Evolutionary conservation across 495 filamentous ascomycete genomes (phyloP).

Genomic region (Aspergillus saccharolyticus): DNA sequence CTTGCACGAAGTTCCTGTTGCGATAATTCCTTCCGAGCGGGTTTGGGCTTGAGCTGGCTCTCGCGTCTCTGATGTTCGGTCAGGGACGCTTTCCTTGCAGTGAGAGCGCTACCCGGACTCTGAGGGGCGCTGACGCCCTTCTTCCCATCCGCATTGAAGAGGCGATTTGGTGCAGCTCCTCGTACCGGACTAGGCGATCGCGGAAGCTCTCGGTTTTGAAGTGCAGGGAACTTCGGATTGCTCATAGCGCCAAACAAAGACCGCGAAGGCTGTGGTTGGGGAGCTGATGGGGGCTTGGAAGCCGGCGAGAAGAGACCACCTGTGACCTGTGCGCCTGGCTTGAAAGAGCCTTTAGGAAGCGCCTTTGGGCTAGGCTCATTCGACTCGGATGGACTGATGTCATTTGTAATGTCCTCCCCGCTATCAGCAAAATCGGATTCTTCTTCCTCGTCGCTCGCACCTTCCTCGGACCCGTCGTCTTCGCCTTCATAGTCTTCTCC

Average conservation of each 20-base stretch:
- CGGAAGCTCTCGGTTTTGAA: slow-evolving; percentile 49
- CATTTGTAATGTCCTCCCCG: slow-evolving; percentile 52
- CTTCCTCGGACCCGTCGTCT: slow-evolving; percentile 24
- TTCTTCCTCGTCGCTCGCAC: slow-evolving; percentile 35
- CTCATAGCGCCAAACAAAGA: slow-evolving; percentile 65
- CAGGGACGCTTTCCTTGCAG: slow-evolving; percentile 37
- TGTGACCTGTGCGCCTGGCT: slow-evolving; percentile 30
- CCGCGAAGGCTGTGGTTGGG: slow-evolving; percentile 19
- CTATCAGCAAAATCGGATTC: slow-evolving; percentile 36
- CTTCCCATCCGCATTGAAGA: slow-evolving; percentile 45
- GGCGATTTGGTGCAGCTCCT: slow-evolving; percentile 38
- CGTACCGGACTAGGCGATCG: slow-evolving; percentile 79
- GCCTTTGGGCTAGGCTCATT: slow-evolving; percentile 46
- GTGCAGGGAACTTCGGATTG: slow-evolving; percentile 53
- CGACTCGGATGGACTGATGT: slow-evolving; percentile 48
- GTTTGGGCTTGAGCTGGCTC: slow-evolving; percentile 22
- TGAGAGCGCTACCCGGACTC: slow-evolving; percentile 30
- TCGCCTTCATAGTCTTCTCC: slow-evolving; percentile 35
- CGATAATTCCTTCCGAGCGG: slow-evolving; percentile 29
- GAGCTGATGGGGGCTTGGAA: slow-evolving; percentile 18
- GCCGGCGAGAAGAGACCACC: slow-evolving; percentile 41
- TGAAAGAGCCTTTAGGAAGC: slow-evolving; percentile 66
- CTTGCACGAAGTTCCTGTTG: slow-evolving; percentile 24
- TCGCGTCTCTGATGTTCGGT: slow-evolving; percentile 32
- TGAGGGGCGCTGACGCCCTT: slow-evolving; percentile 57